phyloP scores from a whole-genome alignment of 805 yeast species.

The Candida yuanshanica region DNA sequence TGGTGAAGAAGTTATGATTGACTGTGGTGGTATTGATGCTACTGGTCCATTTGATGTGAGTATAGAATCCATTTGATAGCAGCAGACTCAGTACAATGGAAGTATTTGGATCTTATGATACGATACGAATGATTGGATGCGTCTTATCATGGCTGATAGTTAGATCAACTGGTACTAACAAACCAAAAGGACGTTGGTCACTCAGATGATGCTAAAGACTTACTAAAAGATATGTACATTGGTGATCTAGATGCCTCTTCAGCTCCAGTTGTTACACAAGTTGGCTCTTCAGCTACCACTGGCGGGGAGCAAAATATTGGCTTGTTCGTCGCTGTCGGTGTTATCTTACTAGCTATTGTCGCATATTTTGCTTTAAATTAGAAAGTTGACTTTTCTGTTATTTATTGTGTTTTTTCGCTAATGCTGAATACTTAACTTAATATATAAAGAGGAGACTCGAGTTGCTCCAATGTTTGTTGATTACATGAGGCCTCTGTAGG shows the following conservation, averaged over 20 bases:
- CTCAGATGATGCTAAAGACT: conserved; percentile 89
- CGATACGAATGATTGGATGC: too few relatives aligned
- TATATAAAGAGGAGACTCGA: neutral
- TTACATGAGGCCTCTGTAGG: too few relatives aligned
- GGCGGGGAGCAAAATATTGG: conserved; percentile 24
- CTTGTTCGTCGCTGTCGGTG: conserved; percentile 17
- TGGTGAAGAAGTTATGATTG: conserved; percentile 80
- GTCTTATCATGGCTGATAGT: conserved; percentile 34
- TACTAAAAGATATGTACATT: conserved; percentile 58
- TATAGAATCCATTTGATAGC: conserved; percentile 8
- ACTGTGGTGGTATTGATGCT: conserved; percentile 80
- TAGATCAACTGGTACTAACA: conserved; percentile 28
- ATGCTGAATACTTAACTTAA: neutral
- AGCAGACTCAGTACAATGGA: neutral
- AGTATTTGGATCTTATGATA: neutral
- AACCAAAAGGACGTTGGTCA: conserved; percentile 78
- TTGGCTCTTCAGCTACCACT: conserved; percentile 19
- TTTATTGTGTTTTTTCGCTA: neutral
- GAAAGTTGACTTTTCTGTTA: neutral
- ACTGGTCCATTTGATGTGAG: conserved; percentile 67
- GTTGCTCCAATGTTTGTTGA: neutral
- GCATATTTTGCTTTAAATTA: conserved; percentile 15
- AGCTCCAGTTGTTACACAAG: conserved; percentile 21
- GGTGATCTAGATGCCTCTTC: conserved; percentile 75
- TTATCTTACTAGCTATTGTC: conserved; percentile 16